phyloP scores from a whole-genome alignment of 139 green algal genomes.

The Micractinium conductrix region DNA sequence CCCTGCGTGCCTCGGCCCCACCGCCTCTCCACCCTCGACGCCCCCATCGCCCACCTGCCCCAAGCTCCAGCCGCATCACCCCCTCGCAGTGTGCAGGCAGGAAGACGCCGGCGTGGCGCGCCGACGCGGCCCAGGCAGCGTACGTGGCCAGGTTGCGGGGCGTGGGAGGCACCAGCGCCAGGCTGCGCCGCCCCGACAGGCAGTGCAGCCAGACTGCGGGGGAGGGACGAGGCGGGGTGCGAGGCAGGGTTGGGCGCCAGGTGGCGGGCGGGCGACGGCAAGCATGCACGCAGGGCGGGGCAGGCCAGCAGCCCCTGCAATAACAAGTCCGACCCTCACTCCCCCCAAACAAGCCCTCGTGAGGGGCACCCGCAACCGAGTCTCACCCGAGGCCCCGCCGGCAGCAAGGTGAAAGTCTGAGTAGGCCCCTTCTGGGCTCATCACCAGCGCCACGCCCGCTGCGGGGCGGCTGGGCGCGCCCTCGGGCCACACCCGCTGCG shows the following conservation, averaged over 20 bases:
- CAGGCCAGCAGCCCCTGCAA: not conserved
- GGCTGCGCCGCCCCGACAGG: constrained; percentile 16
- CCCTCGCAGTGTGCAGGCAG: constrained; percentile 36
- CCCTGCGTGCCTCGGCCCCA: too few relatives aligned
- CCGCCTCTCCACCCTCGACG: too few relatives aligned
- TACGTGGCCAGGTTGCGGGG: constrained; percentile 36
- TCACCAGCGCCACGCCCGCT: constrained; percentile 2
- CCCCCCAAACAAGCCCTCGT: not conserved
- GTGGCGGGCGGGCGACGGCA: not conserved
- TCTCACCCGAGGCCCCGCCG: constrained; percentile 25
- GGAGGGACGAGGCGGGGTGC: not conserved
- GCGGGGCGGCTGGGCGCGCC: constrained; percentile 2
- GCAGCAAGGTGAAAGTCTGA: constrained; percentile 29
- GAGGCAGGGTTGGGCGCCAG: not conserved
- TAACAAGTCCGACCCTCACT: not conserved
- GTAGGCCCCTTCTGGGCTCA: constrained; percentile 30
- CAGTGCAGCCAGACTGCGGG: constrained; percentile 35
- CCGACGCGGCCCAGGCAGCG: constrained; percentile 25
- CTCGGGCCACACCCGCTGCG: constrained; percentile 22
- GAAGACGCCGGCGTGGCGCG: constrained; percentile 31
- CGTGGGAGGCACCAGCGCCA: constrained; percentile 34
- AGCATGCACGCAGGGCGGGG: not conserved
- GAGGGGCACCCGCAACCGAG: too few relatives aligned
- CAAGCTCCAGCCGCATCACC: constrained; percentile 14
- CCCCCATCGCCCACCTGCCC: not conserved